phyloP scores from a whole-genome alignment of 163 green algal genomes.

The Scenedesmus sp. region DNA sequence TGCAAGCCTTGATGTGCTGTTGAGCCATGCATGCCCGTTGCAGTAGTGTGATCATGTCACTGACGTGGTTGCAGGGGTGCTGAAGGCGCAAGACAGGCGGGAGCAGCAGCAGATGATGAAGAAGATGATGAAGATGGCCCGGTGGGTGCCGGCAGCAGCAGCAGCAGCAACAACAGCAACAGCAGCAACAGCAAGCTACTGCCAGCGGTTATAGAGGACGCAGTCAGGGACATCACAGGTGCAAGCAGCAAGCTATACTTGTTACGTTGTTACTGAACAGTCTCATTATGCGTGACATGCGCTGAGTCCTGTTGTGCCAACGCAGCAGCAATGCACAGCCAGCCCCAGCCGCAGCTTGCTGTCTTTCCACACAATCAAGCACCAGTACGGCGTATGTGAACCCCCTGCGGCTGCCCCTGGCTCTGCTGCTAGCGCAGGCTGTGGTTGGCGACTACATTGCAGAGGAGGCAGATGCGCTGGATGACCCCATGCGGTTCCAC shows the following conservation, averaged over 20 bases:
- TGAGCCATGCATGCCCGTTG: neutral
- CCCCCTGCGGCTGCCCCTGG: neutral
- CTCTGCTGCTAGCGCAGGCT: neutral
- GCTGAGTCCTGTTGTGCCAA: neutral
- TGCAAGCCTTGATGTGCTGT: neutral
- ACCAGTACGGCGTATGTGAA: neutral
- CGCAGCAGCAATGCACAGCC: neutral
- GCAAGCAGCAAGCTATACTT: too few species aligned
- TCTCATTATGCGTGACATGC: too few species aligned
- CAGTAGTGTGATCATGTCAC: neutral
- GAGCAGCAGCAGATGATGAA: neutral
- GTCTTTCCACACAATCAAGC: neutral
- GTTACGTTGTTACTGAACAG: too few species aligned
- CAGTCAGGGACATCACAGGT: neutral
- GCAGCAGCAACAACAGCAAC: constrained; percentile 5
- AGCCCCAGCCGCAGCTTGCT: neutral
- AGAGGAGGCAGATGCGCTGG: constrained; percentile 50
- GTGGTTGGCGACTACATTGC: constrained; percentile 26
- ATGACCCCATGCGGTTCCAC: constrained; percentile 49
- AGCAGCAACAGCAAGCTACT: neutral
- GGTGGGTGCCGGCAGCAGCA: neutral
- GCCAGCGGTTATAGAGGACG: neutral
- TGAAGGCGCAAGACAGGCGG: neutral
- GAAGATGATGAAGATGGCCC: constrained; percentile 14
- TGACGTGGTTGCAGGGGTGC: neutral